Evolutionary conservation across 1,284 basidiomycete genomes (phyloP).

Genomic region (Violaceomyces palustris): DNA sequence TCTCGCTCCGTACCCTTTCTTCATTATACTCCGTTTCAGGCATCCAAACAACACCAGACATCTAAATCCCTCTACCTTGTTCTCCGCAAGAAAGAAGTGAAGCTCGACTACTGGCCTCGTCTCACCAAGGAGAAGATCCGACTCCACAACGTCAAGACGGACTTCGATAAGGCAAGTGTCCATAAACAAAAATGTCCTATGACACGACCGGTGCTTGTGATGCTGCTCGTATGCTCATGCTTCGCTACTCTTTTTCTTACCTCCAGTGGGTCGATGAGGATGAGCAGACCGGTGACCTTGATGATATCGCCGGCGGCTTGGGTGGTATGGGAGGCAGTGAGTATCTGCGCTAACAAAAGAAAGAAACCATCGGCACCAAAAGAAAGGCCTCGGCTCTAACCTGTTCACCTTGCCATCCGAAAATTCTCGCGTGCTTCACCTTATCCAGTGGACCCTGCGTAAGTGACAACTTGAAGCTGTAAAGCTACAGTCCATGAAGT

Average conservation of each 20-base stretch:
- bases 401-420: no score
- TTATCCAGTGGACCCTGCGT: no score
- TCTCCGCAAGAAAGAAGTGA: conserved; percentile 45
- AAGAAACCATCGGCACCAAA: no score
- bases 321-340: conserved; percentile 35
- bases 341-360: no score
- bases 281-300: conserved; percentile 46
- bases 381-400: no score
- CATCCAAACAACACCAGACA: conserved; percentile 45
- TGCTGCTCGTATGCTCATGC: conserved; percentile 6
- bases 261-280: conserved; percentile 55
- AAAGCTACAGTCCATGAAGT: no score
- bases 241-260: conserved; percentile 2
- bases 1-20: neutral
- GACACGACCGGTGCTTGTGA: neutral
- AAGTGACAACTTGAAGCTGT: no score
- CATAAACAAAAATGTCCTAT: conserved; percentile 1
- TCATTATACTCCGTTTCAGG: conserved; percentile 1
- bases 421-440: no score
- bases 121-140: conserved; percentile 53
- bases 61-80: conserved; percentile 48
- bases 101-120: conserved; percentile 52
- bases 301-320: conserved; percentile 20
- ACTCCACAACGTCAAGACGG: conserved; percentile 54
- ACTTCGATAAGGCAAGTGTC: conserved; percentile 54